These are phyloP conservation scores for Lodderomyces margitis DNA, from an alignment of 1,139 yeast species.

Conservation along the genomic window DNA sequence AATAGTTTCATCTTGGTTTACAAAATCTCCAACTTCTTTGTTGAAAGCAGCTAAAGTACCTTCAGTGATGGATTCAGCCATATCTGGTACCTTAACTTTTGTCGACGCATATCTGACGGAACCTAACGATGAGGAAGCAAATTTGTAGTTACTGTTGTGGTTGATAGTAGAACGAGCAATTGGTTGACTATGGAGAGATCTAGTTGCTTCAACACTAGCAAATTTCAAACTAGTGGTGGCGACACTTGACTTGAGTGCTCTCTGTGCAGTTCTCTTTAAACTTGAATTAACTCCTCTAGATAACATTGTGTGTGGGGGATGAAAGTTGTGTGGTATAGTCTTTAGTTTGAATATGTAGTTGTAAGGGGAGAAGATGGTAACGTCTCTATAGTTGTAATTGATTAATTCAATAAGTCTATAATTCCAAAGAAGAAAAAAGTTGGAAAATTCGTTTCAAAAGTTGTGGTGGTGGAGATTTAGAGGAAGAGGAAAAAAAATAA, in stretches of 20 bases:
- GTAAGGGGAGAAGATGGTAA: too few relatives aligned
- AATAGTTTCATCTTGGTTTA: conserved; percentile 82
- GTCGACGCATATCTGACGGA: conserved; percentile 41
- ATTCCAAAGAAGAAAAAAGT: too few relatives aligned
- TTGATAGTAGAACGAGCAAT: conserved; percentile 1
- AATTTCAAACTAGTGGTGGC: conserved; percentile 11
- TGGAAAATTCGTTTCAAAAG: too few relatives aligned
- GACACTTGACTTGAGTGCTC: conserved; percentile 4
- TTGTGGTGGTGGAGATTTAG: too few relatives aligned
- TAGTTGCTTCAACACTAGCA: conserved; percentile 11
- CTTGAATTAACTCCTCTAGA: conserved; percentile 18
- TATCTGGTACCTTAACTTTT: conserved; percentile 88
- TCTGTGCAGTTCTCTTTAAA: conserved; percentile 15
- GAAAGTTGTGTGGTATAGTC: too few relatives aligned
- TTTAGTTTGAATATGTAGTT: neutral
- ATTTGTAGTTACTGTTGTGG: conserved; percentile 2
- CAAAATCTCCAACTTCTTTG: conserved; percentile 85
- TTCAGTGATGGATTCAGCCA: conserved; percentile 98
- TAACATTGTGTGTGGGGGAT: conserved; percentile 17
- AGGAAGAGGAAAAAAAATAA: neutral
- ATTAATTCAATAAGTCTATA: too few relatives aligned
- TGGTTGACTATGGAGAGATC: conserved; percentile 13
- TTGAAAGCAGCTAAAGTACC: conserved; percentile 86
- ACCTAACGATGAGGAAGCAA: conserved; percentile 3
- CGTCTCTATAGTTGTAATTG: too few relatives aligned